A percentile compares a stretch with the other conserved stretches of the same genome.
Conservation (phyloP, 2,329 filamentous ascomycete genomes). For the Stylonectria norvegica region DNA sequence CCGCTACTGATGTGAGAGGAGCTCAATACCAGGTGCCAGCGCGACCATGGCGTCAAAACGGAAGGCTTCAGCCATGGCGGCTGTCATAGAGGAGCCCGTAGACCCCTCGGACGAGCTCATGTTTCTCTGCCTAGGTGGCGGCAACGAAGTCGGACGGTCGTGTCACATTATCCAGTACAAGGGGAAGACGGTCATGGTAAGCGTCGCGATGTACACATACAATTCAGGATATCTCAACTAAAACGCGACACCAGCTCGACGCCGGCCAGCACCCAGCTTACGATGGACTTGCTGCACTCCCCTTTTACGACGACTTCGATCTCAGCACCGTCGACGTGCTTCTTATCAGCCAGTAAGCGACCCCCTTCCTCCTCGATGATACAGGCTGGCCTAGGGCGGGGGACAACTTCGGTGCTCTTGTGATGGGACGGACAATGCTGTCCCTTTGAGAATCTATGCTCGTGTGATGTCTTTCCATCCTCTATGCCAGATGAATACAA, state of each 20-base stretch:
- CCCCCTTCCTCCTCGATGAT: slow-evolving; percentile 19
- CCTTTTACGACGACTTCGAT: slow-evolving; percentile 98
- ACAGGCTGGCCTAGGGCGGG: slow-evolving; percentile 29
- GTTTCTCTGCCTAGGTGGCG: slow-evolving; percentile 89
- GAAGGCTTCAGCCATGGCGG: slow-evolving; percentile 73
- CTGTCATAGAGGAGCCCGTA: slow-evolving; percentile 73
- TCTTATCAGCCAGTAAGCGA: slow-evolving; percentile 94
- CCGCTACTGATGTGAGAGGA: slow-evolving; percentile 18
- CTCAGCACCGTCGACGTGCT: slow-evolving; percentile 95
- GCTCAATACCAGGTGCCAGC: slow-evolving; percentile 12
- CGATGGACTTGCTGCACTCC: slow-evolving; percentile 86
- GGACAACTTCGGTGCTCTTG: slow-evolving; percentile 27
- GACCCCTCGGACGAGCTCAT: slow-evolving; percentile 92
- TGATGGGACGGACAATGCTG: slow-evolving; percentile 22
- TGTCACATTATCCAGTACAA: slow-evolving; percentile 99
- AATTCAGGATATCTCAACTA: slow-evolving; percentile 13
- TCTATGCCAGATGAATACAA: slow-evolving; percentile 41
- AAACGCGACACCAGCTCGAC: slow-evolving; percentile 64
- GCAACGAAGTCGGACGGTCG: slow-evolving; percentile 94
- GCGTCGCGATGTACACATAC: slow-evolving; percentile 7
- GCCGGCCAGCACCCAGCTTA: slow-evolving; percentile 96
- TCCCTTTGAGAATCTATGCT: slow-evolving; percentile 14
- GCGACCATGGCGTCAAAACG: slow-evolving; percentile 83
- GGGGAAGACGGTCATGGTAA: slow-evolving; percentile 97
- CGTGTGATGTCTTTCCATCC: slow-evolving; percentile 26